Base-by-base conservation (phyloP, 805 yeast species). In the Limtongia smithiae region DNA sequence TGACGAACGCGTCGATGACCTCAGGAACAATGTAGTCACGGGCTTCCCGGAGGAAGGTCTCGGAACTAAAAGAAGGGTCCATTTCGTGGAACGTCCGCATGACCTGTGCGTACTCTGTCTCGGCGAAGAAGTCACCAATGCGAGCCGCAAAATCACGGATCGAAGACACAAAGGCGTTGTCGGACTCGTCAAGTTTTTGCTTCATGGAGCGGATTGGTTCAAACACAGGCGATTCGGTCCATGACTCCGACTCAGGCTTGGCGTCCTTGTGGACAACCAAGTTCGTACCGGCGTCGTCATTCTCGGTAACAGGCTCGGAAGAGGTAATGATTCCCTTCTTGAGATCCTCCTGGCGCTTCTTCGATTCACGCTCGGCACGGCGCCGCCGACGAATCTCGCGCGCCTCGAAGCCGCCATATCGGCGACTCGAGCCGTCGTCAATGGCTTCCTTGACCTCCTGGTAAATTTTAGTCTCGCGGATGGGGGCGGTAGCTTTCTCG, bases 91-190 rank as follows among this genome's bases (percentile, higher is more conserved):
- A 87, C 64, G 83, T 80, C 59, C 84, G 81, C 56, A 85, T 75
- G n/a, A 90, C 98, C 68, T 84, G 84, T 20, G 96, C 97, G 57
- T 86, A 81, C 72, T 93, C 99, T 32, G 97, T 93, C 71, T 93
- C 99, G 35, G 93, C 93, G 64, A 90, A 90, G 63, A 90, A 81
- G 4, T 95, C 88, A 5, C 93, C 83, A 48, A 93, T 71, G 64
- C 87, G 85, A 64, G 83, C 87, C 35, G 85, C 65, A 21, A 93
- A 71, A 18, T 91, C 85, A 71, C 98, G 81, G 46, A 93, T 70
- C 35, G 84, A 69, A 9, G 90, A 79, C 54, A 93, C 78, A 62
- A 93, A 73, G 7, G 96, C 96, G 68, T 93, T 93, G 61, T 91
- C 97, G 46, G 89, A 81, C 68, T 91, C 97, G 61, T 91, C 96